phyloP scores from a whole-genome alignment of 805 yeast genomes.

The Helenozyma rhizophorensis region DNA sequence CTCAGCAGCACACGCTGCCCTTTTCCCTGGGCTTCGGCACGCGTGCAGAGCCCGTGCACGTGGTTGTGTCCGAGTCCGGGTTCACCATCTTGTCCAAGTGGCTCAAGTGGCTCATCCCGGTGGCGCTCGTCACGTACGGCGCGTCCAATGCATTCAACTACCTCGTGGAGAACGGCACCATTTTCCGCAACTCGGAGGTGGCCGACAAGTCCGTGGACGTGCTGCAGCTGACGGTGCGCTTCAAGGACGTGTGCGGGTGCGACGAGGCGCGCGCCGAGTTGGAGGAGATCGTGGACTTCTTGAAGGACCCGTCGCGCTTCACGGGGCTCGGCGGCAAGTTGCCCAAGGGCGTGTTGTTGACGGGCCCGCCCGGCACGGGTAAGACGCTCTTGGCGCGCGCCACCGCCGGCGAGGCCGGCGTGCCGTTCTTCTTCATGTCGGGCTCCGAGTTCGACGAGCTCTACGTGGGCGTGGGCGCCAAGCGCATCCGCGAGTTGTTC shows the following conservation, averaged over 20 bases:
- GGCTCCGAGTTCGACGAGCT: slow-evolving; percentile 98
- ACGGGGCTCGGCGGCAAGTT: slow-evolving; percentile 96
- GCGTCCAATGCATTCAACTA: slow-evolving; percentile 74
- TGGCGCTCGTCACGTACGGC: slow-evolving; percentile 77
- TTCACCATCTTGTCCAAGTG: slow-evolving; percentile 76
- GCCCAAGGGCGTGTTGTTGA: slow-evolving; percentile 93
- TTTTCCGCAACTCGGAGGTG: slow-evolving; percentile 67
- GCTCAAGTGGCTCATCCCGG: slow-evolving; percentile 83
- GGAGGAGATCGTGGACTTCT: slow-evolving; percentile 96
- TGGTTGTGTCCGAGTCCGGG: slow-evolving; percentile 83
- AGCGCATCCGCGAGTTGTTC: slow-evolving; percentile 91
- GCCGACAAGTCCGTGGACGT: slow-evolving; percentile 80
- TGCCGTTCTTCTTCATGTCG: slow-evolving; percentile 96
- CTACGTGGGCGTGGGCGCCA: slow-evolving; percentile 99
- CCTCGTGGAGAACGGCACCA: slow-evolving; percentile 76
- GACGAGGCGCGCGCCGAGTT: slow-evolving; percentile 98
- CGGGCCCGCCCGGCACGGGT: slow-evolving; percentile 99
- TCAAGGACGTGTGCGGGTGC: slow-evolving; percentile 93
- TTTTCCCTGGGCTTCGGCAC: slow-evolving; percentile 49
- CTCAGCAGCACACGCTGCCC: slow-evolving; percentile 18
- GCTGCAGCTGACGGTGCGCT: slow-evolving; percentile 78
- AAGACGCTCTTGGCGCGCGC: slow-evolving; percentile 95
- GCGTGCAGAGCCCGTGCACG: slow-evolving; percentile 83
- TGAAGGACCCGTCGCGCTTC: slow-evolving; percentile 93
- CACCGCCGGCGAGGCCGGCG: slow-evolving; percentile 99